Base-by-base conservation (phyloP, 192 early-diverging fungal species). In the Coemansia aciculifera region DNA sequence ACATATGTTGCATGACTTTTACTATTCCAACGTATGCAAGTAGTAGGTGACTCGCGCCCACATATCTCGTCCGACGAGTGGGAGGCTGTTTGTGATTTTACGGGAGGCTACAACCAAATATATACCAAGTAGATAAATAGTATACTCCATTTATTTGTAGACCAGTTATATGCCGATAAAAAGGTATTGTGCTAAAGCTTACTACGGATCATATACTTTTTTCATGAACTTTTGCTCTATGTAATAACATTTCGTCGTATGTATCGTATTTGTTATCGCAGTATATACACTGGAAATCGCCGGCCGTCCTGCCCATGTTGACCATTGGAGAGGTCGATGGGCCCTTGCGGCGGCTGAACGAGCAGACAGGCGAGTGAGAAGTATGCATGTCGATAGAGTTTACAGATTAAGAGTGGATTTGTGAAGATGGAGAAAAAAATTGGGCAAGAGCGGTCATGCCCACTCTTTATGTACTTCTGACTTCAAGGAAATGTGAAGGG, bases 31-130 rank as follows among this genome's bases (percentile, higher is more conserved):
- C 69, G 87, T 8, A 98, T 99, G 93, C 87, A 87, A 13, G 95
- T 98, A 0, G 69, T 99, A 15, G 86, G 89, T 24, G 86, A 84
- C 4, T 64, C 84, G 6, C 88, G 87, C 1, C 85, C 84, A 7
- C 73, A 72, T 32, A 89, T 98, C 37, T 87, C 89, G 0, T 67
- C 73, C 0, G 95, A 94, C 34, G 93, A 98, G 71, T 99, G 97
- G 97, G 95, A 98, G 64, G 93, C 91, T 4, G 87, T 90, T 27
- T 91, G 92, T 73, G 84, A 67, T 56, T 24, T 74, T 37, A 70
- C 72, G 3, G 69, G 77, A 2, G 78, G 61, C 2, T 77, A 77
- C 68, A 15, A 29, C 10, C 11, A 21, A 54, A 32, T n/a, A n/a
- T n/a, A n/a, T n/a, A n/a, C n/a, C n/a, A 36, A 64, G 9, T 37